A percentile compares a stretch with the other conserved stretches of the same genome.
Conservation (phyloP, 805 yeast genomes). For the Sugiyamaella lignohabitans region DNA sequence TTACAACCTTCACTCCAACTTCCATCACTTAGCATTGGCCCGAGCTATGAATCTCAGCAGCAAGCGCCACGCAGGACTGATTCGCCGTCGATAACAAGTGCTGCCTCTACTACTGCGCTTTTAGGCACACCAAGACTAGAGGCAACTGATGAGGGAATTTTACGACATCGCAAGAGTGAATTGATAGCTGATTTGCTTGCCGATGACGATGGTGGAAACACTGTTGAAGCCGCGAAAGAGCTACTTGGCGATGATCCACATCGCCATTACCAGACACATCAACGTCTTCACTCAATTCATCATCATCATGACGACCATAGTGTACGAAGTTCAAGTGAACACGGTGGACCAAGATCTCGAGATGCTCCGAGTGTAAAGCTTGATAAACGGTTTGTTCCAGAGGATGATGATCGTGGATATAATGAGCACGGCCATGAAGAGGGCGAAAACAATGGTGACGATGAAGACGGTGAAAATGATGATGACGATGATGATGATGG, state of each 20-base stretch:
- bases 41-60: too few relatives aligned
- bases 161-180: constrained; percentile 16
- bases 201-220: constrained; percentile 9
- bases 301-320: neutral
- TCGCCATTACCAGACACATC: neutral
- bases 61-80: neutral
- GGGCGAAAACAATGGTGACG: constrained; percentile 12
- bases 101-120: neutral
- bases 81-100: neutral
- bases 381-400: too few relatives aligned
- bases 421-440: constrained; percentile 2
- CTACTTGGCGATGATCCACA: constrained; percentile 1
- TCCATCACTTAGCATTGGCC: neutral
- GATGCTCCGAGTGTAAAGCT: too few relatives aligned
- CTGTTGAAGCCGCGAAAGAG: constrained; percentile 4
- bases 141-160: neutral
- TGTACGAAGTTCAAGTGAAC: too few relatives aligned
- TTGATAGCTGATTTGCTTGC: constrained; percentile 13
- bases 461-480: constrained; percentile 17
- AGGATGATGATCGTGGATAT: constrained; percentile 9
- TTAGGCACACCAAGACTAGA: too few relatives aligned
- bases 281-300: neutral
- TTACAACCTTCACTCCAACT: too few relatives aligned
- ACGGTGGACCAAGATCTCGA: too few relatives aligned
- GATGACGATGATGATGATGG: constrained; percentile 29